A percentile compares a stretch with the other conserved stretches of the same genome.
These are phyloP conservation scores for Penicillium sp. DNA, from an alignment of 2,329 filamentous ascomycete genomes.

Conservation along the genomic window DNA sequence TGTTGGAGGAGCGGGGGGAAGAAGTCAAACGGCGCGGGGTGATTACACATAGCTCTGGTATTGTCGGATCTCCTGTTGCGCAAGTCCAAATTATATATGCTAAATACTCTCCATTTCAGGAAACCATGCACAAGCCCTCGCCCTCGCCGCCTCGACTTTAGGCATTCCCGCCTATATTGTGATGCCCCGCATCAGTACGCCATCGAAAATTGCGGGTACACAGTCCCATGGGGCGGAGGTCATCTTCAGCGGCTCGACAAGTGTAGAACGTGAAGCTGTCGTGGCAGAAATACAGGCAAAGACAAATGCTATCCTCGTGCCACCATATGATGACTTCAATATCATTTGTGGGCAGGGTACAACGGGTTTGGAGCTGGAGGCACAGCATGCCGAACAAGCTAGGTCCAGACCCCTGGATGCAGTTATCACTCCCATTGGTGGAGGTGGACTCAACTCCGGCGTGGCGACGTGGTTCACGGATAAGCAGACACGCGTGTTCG, in stretches of 20 bases:
- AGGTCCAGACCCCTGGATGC: slow-evolving; percentile 53
- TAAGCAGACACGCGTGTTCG: slow-evolving; percentile 74
- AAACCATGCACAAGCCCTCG: slow-evolving; percentile 91
- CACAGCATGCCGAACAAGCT: slow-evolving; percentile 63
- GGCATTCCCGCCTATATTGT: slow-evolving; percentile 80
- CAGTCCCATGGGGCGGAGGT: slow-evolving; percentile 72
- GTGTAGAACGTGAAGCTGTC: slow-evolving; percentile 74
- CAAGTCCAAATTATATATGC: not conserved
- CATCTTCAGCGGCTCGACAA: slow-evolving; percentile 78
- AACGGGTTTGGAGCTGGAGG: slow-evolving; percentile 74
- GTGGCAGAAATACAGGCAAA: slow-evolving; percentile 64
- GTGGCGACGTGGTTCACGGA: slow-evolving; percentile 70
- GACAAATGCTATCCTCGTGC: slow-evolving; percentile 76
- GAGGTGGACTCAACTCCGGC: slow-evolving; percentile 83
- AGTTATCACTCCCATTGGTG: slow-evolving; percentile 79
- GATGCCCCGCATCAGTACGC: slow-evolving; percentile 82
- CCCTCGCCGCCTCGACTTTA: slow-evolving; percentile 74
- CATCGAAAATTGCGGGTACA: slow-evolving; percentile 85
- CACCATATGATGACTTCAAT: slow-evolving; percentile 88
- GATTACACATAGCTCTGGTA: slow-evolving; percentile 86
- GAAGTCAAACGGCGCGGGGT: slow-evolving; percentile 67
- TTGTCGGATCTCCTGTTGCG: slow-evolving; percentile 7
- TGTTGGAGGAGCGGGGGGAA: slow-evolving; percentile 62
- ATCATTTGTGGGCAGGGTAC: slow-evolving; percentile 95
- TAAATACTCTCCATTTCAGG: slow-evolving; percentile 51